phyloP scores from a whole-genome alignment of 2,329 filamentous ascomycete genomes.

The Talaromyces amestolkiae region DNA sequence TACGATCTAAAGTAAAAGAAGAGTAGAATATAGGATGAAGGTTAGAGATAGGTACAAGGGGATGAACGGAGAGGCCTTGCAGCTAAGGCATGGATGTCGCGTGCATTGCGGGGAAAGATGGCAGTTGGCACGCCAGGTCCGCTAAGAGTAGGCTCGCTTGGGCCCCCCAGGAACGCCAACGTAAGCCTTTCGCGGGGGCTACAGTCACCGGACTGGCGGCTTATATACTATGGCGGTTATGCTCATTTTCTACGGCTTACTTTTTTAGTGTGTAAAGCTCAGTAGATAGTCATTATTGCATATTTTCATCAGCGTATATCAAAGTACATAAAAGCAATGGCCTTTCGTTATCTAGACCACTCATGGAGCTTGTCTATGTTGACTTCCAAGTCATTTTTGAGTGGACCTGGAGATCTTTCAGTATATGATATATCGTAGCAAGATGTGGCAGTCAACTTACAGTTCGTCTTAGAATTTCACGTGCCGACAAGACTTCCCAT shows the following conservation, averaged over 20 bases:
- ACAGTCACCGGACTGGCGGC: neutral
- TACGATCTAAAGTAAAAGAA: neutral
- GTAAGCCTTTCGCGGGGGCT: conserved; percentile 1
- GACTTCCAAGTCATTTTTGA: neutral
- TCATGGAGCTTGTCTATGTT: neutral
- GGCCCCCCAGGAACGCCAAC: neutral
- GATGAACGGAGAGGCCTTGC: neutral
- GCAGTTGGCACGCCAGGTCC: neutral
- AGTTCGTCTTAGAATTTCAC: conserved; percentile 2
- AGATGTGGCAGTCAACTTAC: neutral
- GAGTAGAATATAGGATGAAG: neutral
- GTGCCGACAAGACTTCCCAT: conserved; percentile 16
- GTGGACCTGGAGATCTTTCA: neutral
- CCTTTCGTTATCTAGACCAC: neutral
- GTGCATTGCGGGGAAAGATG: conserved; percentile 12
- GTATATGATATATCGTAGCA: neutral
- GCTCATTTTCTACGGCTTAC: neutral
- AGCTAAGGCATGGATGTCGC: neutral
- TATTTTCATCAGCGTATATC: conserved; percentile 7
- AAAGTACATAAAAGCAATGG: conserved; percentile 11
- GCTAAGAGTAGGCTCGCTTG: neutral
- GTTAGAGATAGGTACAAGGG: neutral
- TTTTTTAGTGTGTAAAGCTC: too few species aligned
- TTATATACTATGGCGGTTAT: neutral
- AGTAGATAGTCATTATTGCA: neutral